Base-by-base conservation (phyloP, 352 stramenopile genomes). In the Phytopythium aichiense region DNA sequence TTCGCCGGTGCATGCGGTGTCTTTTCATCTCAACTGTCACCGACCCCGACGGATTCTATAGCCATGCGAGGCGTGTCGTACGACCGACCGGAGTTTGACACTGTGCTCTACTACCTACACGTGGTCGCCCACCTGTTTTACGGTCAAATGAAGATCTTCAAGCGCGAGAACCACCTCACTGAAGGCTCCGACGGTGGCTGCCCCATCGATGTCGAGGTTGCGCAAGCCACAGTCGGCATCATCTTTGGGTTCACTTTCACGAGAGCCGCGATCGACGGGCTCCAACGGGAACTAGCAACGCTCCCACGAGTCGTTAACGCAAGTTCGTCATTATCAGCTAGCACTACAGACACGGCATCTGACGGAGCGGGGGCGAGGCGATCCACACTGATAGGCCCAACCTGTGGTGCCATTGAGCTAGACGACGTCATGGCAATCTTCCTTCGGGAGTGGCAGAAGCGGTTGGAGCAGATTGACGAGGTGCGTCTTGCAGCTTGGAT, bases 71-170 rank as follows among this genome's bases (percentile, higher is more conserved):
- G 40, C 37, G 15, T 67, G 42, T 38, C 53, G 52, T 49, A 37
- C 58, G 23, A 60, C 11, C 6, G 54, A 40, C 2, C 59, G 60
- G 20, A 68, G 5, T 87, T 88, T 45, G 84, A 90, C 20, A 75
- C 84, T 16, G 81, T 91, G 38, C 57, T 91, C 11, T 89, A 88
- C 54, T 92, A 88, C 51, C 42, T 85, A 9, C 79, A 91, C 37
- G 81, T 80, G 23, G 66, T 92, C 2, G 71, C 58, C 0, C 79
- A 91, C 55, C 33, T 92, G 20, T 75, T 92, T 45, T 86, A 88
- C 54, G 81, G 80, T 1, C 69, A 84, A 16, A 86, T 91, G 69
- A 85, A 91, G 67, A 75, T 88, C 38, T 92, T 89, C 69, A 72
- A 77, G 56, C 16, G 65, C 16, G 79, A 74, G 28, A 81, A 81